Evolutionary conservation across 2,329 filamentous ascomycete genomes (phyloP).

Genomic region (Niveomyces coronatus): DNA sequence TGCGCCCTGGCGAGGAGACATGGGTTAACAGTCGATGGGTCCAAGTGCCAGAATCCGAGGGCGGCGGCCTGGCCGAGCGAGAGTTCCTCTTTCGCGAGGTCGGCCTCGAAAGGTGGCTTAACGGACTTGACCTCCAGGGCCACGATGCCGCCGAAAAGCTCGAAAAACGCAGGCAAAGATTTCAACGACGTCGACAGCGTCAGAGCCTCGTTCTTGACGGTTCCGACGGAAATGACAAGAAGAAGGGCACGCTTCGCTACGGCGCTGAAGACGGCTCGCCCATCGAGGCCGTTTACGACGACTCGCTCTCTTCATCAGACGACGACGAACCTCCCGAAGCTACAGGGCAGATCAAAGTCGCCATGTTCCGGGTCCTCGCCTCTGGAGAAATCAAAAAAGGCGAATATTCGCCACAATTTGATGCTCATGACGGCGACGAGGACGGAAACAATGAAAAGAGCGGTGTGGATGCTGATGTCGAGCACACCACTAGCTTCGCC

Average conservation of each 20-base stretch:
- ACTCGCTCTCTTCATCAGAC: constrained; percentile 65
- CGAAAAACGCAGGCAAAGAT: constrained; percentile 78
- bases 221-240: constrained; percentile 16
- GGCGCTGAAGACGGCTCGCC: constrained; percentile 66
- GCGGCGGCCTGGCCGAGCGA: constrained; percentile 86
- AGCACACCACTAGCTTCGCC: constrained; percentile 95
- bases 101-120: constrained; percentile 90
- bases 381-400: constrained; percentile 96
- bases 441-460: constrained; percentile 46
- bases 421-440: constrained; percentile 91
- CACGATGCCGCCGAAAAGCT: constrained; percentile 84
- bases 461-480: constrained; percentile 68
- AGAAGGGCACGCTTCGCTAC: constrained; percentile 61
- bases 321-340: constrained; percentile 87
- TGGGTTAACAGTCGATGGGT: constrained; percentile 99
- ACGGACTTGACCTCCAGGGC: constrained; percentile 88
- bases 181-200: constrained; percentile 56
- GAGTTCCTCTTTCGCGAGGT: constrained; percentile 98
- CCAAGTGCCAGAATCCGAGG: constrained; percentile 80
- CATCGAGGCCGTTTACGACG: constrained; percentile 56
- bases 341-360: constrained; percentile 95
- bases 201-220: constrained; percentile 40
- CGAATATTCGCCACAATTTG: constrained; percentile 95
- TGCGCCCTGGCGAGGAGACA: constrained; percentile 89
- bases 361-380: constrained; percentile 87